Conservation (phyloP, 345 rosid genomes). For the Raphanus sativus region DNA sequence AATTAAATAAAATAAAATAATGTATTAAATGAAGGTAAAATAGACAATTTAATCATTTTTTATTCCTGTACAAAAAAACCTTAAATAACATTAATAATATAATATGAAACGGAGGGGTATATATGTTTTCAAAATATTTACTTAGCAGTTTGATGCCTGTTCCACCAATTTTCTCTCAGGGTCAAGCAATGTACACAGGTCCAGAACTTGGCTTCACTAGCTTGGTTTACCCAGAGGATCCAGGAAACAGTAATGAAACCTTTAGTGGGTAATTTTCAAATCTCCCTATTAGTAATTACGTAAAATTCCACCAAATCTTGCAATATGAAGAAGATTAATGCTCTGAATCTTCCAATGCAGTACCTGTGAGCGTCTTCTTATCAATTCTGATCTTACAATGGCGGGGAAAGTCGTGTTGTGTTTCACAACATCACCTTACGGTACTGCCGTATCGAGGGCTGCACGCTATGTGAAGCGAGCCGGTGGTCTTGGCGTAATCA, state of each 20-base stretch:
- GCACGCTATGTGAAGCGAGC: slow-evolving; percentile 35
- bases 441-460: slow-evolving; percentile 21
- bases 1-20: no score
- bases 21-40: no score
- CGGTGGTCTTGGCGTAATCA: slow-evolving; percentile 47
- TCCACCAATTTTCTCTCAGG: slow-evolving; percentile 11
- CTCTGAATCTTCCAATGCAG: slow-evolving; percentile 17
- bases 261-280: slow-evolving; percentile 6
- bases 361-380: slow-evolving; percentile 6
- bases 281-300: no score
- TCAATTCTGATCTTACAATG: slow-evolving; percentile 25
- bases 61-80: no score
- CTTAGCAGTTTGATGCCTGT: no score
- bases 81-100: no score
- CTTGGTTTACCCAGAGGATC: slow-evolving; percentile 43
- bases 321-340: no score
- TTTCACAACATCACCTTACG: slow-evolving; percentile 29
- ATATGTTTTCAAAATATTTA: no score
- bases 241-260: slow-evolving; percentile 28
- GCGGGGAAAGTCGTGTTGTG: slow-evolving; percentile 36
- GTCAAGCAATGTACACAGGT: slow-evolving; percentile 11
- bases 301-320: background rate
- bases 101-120: no score
- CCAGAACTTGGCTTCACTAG: slow-evolving; percentile 38
- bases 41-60: no score